A percentile compares a stretch with the other conserved stretches of the same genome.
phyloP scores from a whole-genome alignment of 164 flowering plant genomes.

The Vitis vinifera region DNA sequence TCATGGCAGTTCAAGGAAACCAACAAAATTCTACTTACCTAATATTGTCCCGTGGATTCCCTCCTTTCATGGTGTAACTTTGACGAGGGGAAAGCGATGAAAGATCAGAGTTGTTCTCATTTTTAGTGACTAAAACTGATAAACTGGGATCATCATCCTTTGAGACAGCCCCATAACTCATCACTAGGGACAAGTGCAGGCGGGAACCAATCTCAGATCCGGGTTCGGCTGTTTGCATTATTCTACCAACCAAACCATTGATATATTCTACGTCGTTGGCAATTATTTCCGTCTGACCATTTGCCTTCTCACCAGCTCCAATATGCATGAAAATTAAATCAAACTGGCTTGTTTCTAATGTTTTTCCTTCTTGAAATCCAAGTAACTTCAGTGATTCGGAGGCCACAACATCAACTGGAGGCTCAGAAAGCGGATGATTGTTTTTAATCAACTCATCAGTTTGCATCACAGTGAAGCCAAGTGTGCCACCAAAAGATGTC shows the following conservation, averaged over 20 bases:
- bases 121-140: slow-evolving; percentile 22
- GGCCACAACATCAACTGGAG: slow-evolving; percentile 24
- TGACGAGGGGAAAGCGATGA: slow-evolving; percentile 61
- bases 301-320: slow-evolving; percentile 36
- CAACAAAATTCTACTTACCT: slow-evolving; percentile 42
- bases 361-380: slow-evolving; percentile 74
- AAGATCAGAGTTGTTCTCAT: slow-evolving; percentile 35
- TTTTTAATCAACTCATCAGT: slow-evolving; percentile 35
- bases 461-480: slow-evolving; percentile 50
- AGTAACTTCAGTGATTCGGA: slow-evolving; percentile 60
- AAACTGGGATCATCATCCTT: slow-evolving; percentile 32
- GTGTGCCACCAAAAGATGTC: slow-evolving; percentile 44
- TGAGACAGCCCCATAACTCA: slow-evolving; percentile 67
- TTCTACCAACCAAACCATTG: slow-evolving; percentile 60
- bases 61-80: slow-evolving; percentile 80
- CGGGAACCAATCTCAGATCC: slow-evolving; percentile 69
- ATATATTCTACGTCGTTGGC: slow-evolving; percentile 35
- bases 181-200: slow-evolving; percentile 70
- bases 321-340: slow-evolving; percentile 79
- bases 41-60: slow-evolving; percentile 41
- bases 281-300: slow-evolving; percentile 19
- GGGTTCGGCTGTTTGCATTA: slow-evolving; percentile 45
- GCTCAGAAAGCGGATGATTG: slow-evolving; percentile 9
- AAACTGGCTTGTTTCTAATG: slow-evolving; percentile 45
- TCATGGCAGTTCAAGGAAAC: not conserved